Conservation (phyloP, 2,329 filamentous ascomycete species). For the Stemphylium lycopersici region DNA sequence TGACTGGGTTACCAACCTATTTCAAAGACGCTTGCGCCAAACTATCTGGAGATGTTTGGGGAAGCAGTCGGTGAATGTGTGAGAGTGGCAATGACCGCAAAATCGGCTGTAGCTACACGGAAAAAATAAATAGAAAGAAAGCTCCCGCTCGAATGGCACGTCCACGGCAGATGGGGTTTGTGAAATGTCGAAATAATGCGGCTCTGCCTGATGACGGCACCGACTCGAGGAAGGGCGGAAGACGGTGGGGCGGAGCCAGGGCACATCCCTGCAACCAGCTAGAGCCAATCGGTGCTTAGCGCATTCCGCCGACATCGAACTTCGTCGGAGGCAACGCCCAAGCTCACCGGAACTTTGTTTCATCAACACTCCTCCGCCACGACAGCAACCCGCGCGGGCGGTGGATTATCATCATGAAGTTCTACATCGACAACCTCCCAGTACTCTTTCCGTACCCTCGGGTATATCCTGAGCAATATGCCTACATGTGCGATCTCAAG, state of each 20-base stretch:
- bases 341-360: conserved; percentile 11
- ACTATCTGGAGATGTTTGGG: neutral
- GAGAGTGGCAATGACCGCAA: neutral
- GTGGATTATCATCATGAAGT: conserved; percentile 67
- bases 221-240: conserved; percentile 17
- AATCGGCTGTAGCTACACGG: neutral
- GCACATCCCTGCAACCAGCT: conserved; percentile 14
- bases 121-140: conserved; percentile 3
- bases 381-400: conserved; percentile 26
- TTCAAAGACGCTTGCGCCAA: neutral
- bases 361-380: conserved; percentile 26
- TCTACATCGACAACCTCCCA: conserved; percentile 76
- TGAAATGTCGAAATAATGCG: conserved; percentile 17
- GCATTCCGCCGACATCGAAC: conserved; percentile 7
- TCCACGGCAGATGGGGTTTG: neutral
- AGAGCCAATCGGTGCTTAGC: conserved; percentile 5
- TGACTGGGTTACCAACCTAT: neutral
- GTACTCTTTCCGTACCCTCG: conserved; percentile 77
- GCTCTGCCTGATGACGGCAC: conserved; percentile 30
- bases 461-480: conserved; percentile 67
- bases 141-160: neutral
- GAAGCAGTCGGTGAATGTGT: neutral
- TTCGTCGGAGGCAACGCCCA: conserved; percentile 16
- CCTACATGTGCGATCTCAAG: conserved; percentile 85
- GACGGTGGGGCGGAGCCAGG: conserved; percentile 9